Base-by-base conservation (phyloP, 2,329 filamentous ascomycete genomes). In the Ascosphaera acerosa region DNA sequence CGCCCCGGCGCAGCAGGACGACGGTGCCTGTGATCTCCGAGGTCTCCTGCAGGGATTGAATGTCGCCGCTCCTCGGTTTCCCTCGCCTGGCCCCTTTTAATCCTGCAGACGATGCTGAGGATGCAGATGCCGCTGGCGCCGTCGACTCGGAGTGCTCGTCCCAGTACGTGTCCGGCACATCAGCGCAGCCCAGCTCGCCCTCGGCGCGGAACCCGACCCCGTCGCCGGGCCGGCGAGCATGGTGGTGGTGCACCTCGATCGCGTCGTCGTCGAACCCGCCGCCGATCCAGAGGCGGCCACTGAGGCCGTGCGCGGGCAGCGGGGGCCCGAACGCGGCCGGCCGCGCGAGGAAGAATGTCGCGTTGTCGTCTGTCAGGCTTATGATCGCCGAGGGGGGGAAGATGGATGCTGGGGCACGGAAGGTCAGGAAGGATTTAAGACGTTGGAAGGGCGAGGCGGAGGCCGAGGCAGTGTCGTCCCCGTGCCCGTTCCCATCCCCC, bases 351-450 rank as follows among this genome's bases (percentile, higher is more conserved):
- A 97, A 97, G 42, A 89, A 90, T 9, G 87, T 97, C 41, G 80
- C 91, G 52, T 97, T 97, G 53, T 97, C 87, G 52, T 94, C 81
- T 45, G 82, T 91, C 37, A 97, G 64, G 50, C 78, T 91, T 48
- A 97, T 92, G 44, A 89, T 76, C 30, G 87, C 87, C 39, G 87
- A 91, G 3, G 82, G 82, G 3, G 84, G 82, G 48, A 97, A 97
- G 15, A 97, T 68, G 14, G 78, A 81, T 39, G 82, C 77, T 1
- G 82, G 73, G 4, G 70, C 61, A 35, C 69, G 70, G 50, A 77
- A 76, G 38, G 72, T 72, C 51, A 77, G 69, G 38, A 77, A 56
- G 23, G 63, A 58, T 34, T 55, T 55, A 30, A 71, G 48, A 33
- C 62, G 53, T 19, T 59, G 55, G 35, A 52, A 52, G 33, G 48